Evolutionary conservation across 352 stramenopile genomes (phyloP).

Genomic region (Thraustotheca clavata): DNA sequence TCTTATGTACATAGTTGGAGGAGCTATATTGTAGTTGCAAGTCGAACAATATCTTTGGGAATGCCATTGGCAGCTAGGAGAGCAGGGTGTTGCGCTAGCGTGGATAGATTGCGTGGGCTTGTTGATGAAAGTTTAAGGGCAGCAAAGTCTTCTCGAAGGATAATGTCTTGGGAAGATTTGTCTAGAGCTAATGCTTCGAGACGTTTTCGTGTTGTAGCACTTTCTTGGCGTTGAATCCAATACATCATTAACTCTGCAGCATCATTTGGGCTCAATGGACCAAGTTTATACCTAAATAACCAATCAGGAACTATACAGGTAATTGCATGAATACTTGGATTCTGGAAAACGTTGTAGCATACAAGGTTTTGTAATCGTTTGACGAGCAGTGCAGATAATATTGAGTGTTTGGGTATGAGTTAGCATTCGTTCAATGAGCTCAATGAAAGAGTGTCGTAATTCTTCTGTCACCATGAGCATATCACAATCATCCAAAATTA

Average conservation of each 20-base stretch:
- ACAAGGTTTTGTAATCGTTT: background rate
- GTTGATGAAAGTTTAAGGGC: background rate
- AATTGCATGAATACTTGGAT: background rate
- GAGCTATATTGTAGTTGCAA: slow-evolving; percentile 12
- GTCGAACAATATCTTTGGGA: background rate
- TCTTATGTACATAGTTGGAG: background rate
- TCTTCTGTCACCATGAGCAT: background rate
- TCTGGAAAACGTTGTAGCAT: background rate
- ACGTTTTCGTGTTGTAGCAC: background rate
- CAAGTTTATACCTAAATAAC: background rate
- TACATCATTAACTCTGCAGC: background rate
- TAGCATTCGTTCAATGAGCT: background rate
- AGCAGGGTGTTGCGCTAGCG: background rate
- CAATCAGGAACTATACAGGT: background rate
- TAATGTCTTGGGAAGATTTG: background rate
- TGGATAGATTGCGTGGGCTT: background rate
- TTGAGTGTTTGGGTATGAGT: background rate
- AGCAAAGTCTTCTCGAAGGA: background rate
- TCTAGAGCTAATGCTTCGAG: background rate
- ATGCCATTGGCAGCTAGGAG: background rate
- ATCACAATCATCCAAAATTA: slow-evolving; percentile 14
- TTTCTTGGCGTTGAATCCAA: background rate
- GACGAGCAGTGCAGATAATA: slow-evolving; percentile 6
- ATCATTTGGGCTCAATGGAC: background rate
- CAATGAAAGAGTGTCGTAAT: background rate